These are phyloP conservation scores for Boletus rubroflammeus DNA, from an alignment of 768 basidiomycete species.

Conservation along the genomic window DNA sequence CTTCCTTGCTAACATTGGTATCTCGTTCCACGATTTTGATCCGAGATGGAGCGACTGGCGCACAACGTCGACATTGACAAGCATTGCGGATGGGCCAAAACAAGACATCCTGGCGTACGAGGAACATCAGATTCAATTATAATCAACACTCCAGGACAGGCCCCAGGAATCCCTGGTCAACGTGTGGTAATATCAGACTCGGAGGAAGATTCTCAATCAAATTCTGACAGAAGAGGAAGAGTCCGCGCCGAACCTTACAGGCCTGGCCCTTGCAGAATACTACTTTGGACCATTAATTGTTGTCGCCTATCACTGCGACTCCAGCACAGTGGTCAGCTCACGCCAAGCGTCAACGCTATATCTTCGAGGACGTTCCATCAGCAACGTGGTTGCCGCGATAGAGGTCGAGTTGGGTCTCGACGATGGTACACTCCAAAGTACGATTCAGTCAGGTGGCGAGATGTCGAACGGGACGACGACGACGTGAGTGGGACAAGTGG, in stretches of 20 bases:
- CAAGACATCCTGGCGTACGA: neutral
- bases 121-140: no score
- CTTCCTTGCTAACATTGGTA: neutral
- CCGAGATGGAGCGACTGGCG: neutral
- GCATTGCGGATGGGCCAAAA: neutral
- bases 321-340: no score
- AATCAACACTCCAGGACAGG: neutral
- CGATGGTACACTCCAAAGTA: no score
- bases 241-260: no score
- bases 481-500: neutral
- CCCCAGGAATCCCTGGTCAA: neutral
- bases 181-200: neutral
- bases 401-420: slow-evolving; percentile 6
- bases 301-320: no score
- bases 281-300: no score
- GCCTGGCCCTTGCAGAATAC: no score
- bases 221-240: neutral
- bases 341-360: neutral
- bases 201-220: neutral
- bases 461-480: neutral
- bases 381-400: neutral
- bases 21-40: neutral
- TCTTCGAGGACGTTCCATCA: neutral
- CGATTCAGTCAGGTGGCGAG: neutral
- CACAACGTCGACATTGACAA: neutral